Evolutionary conservation across 2,329 filamentous ascomycete species (phyloP).

Genomic region (Hypoxylon rubiginosum): DNA sequence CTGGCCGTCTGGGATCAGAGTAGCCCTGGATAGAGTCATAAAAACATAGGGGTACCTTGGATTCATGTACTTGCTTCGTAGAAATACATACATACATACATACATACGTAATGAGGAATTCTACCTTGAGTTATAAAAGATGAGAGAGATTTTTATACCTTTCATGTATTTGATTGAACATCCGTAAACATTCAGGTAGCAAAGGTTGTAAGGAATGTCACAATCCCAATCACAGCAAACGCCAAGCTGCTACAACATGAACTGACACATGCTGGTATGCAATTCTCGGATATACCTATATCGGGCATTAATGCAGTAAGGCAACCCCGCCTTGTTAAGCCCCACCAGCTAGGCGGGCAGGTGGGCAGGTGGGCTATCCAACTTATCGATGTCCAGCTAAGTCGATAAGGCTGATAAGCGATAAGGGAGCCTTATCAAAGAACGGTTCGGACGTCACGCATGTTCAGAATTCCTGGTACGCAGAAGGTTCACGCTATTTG

Average conservation of each 20-base stretch:
- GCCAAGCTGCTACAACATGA: not conserved
- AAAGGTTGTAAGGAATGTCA: conserved; percentile 2
- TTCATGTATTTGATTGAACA: not conserved
- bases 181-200: not conserved
- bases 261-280: conserved; percentile 4
- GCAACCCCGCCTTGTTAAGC: conserved; percentile 20
- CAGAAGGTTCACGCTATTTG: conserved; percentile 4
- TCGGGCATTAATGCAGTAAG: conserved; percentile 13
- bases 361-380: not conserved
- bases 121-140: not conserved
- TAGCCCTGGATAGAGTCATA: conserved; percentile 1
- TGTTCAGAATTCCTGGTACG: not conserved
- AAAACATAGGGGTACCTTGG: not conserved
- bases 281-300: conserved; percentile 17
- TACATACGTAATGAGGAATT: not conserved
- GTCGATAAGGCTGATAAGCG: conserved; percentile 20
- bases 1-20: not conserved
- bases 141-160: not conserved
- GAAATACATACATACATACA: not conserved
- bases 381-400: not conserved
- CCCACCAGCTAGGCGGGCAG: conserved; percentile 4
- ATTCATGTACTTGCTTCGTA: not conserved
- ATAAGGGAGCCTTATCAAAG: conserved; percentile 32
- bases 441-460: conserved; percentile 10
- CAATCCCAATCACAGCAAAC: conserved; percentile 2